phyloP scores from a whole-genome alignment of 2,329 filamentous ascomycete species.

The Epichloe bromicola region DNA sequence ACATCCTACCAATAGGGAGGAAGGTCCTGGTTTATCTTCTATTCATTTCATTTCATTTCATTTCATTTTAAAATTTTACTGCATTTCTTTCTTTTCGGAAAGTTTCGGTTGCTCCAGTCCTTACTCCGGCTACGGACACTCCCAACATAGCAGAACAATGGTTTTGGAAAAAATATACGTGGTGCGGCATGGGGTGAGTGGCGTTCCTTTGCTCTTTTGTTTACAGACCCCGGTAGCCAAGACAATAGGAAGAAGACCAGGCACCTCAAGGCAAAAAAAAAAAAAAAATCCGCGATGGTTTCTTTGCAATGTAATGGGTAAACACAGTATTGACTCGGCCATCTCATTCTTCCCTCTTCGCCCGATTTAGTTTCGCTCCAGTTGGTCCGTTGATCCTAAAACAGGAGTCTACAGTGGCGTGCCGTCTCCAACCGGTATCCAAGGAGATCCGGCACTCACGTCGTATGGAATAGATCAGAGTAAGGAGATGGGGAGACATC shows the following conservation, averaged over 20 bases:
- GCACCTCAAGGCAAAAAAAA: neutral
- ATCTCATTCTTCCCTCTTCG: neutral
- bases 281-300: neutral
- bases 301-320: neutral
- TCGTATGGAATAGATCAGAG: constrained; percentile 78
- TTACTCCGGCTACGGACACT: neutral
- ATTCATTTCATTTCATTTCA: neutral
- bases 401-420: constrained; percentile 69
- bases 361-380: constrained; percentile 62
- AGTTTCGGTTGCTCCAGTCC: no score
- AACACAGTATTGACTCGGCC: neutral
- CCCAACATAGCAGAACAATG: constrained; percentile 28
- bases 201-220: neutral
- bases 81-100: neutral
- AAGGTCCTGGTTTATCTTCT: no score
- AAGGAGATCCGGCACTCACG: constrained; percentile 77
- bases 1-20: no score
- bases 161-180: constrained; percentile 61
- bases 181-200: constrained; percentile 59
- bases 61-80: neutral
- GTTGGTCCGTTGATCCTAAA: constrained; percentile 71
- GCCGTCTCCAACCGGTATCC: constrained; percentile 72
- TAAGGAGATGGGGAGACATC: constrained; percentile 56
- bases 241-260: constrained; percentile 2
- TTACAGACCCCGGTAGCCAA: neutral